A percentile compares a stretch with the other conserved stretches of the same genome.
These are phyloP conservation scores for Hypomontagnella monticulosa DNA, from an alignment of 495 filamentous ascomycete genomes.

Conservation along the genomic window DNA sequence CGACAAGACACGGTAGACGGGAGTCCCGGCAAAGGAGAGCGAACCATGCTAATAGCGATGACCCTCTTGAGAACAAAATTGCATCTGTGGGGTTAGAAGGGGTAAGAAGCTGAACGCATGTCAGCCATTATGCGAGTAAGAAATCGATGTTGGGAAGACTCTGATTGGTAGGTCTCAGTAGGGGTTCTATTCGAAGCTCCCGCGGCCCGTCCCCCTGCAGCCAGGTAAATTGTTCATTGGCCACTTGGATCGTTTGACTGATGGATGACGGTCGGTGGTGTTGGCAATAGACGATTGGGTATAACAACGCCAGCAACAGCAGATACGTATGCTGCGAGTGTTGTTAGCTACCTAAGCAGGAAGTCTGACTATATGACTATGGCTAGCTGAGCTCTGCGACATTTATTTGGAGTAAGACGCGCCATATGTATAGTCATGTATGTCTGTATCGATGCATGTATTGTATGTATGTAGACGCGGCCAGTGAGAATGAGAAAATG, in stretches of 20 bases:
- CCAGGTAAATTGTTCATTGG: slow-evolving; percentile 27
- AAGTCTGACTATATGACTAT: no score
- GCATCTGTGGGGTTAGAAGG: slow-evolving; percentile 19
- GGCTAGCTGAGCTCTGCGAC: no score
- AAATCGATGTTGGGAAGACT: slow-evolving; percentile 34
- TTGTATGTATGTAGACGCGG: no score
- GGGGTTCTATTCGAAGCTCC: slow-evolving; percentile 38
- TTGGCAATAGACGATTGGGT: slow-evolving; percentile 31
- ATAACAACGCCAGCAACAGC: slow-evolving; percentile 15
- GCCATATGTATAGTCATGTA: no score
- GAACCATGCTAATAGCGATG: slow-evolving; percentile 10
- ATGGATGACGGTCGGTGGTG: slow-evolving; percentile 24
- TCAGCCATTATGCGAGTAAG: slow-evolving; percentile 34
- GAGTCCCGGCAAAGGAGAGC: slow-evolving; percentile 30
- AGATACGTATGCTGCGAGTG: background rate
- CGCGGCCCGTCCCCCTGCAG: slow-evolving; percentile 33
- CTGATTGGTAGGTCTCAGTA: slow-evolving; percentile 30
- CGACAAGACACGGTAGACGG: slow-evolving; percentile 12
- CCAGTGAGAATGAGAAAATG: no score
- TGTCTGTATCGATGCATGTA: no score
- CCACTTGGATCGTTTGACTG: slow-evolving; percentile 8
- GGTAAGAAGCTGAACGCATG: slow-evolving; percentile 39
- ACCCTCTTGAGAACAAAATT: slow-evolving; percentile 16
- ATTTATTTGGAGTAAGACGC: no score
- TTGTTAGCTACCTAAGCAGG: background rate